These are phyloP conservation scores for Hypomontagnella submonticulosa DNA, from an alignment of 495 filamentous ascomycete genomes.

Conservation along the genomic window DNA sequence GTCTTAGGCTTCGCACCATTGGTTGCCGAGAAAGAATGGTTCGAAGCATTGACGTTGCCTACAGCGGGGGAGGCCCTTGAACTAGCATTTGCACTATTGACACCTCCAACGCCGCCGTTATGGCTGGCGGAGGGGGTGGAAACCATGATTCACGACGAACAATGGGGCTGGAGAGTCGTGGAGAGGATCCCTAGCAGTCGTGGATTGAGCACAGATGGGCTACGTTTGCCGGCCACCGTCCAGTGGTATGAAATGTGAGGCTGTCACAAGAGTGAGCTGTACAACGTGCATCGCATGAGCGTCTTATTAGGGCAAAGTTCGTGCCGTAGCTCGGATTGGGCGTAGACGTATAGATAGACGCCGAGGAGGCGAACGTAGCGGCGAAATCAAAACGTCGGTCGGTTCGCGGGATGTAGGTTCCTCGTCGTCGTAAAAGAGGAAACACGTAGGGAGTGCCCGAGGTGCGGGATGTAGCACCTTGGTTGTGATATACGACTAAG, in stretches of 20 bases:
- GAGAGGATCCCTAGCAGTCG: constrained; percentile 11
- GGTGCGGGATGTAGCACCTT: constrained; percentile 12
- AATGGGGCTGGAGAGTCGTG: constrained; percentile 12
- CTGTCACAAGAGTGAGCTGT: constrained; percentile 42
- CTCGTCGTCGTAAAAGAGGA: constrained; percentile 10
- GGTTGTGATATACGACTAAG: constrained; percentile 8
- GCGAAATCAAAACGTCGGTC: constrained; percentile 7
- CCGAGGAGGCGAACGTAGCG: constrained; percentile 15
- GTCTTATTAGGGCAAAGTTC: constrained; percentile 8
- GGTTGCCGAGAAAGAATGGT: constrained; percentile 48
- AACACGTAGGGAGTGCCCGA: constrained; percentile 15
- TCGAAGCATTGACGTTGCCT: constrained; percentile 42
- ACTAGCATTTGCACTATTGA: constrained; percentile 53
- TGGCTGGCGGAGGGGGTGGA: constrained; percentile 53
- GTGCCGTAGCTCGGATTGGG: constrained; percentile 7
- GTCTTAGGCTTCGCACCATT: constrained; percentile 56
- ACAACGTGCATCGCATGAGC: constrained; percentile 46
- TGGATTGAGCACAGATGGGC: constrained; percentile 23
- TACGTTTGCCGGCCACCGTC: constrained; percentile 34
- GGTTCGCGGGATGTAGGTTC: constrained; percentile 15
- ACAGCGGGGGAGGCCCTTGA: constrained; percentile 62
- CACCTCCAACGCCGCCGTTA: constrained; percentile 47
- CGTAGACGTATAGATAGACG: background rate
- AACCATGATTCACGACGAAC: constrained; percentile 50
- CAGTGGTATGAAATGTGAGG: constrained; percentile 36